Evolutionary conservation across 768 basidiomycete genomes (phyloP), one percentile per base, ranked within the genome.

Genomic region (Hebeloma cylindrosporum): DNA sequence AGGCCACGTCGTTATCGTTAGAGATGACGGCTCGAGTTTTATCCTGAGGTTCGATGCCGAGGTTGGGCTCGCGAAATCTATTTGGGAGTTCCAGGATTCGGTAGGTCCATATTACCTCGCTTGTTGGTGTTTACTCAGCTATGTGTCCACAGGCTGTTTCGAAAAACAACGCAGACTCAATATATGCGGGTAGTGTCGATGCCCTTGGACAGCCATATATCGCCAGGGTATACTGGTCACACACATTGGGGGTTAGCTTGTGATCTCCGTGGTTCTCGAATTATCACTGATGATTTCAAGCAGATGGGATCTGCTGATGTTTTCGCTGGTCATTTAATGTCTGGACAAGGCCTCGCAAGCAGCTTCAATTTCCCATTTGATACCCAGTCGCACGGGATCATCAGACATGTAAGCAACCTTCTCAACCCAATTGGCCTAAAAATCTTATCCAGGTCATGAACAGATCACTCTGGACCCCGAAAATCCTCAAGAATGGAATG

Each of bases 151-250:
- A 81, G 80, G 67, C 63, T 5, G 55, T 64, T 10, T 71, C 78
- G 2, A 53, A 65, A 0, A 64, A 68, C 5, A 63, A 73, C 10
- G 60, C 79, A 0, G 65, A 69, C 13, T 77, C 83, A 0, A 59
- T 78, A 1, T 93, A 79, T 56, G 63, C 78, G 4, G 85, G 86
- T 20, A 78, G 72, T 4, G 32, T 78, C 3, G 74, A 79, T 52
- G 65, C 64, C 16, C 60, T 72, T 9, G 81, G 79, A 2, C 60
- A 66, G 3, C 69, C 79, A 1, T 79, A 80, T 51, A 63, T 92
- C 32, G 74, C 74, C 7, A 77, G 86, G 13, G 65, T 87, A 0
- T 83, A 75, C 56, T 91, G 86, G 87, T 82, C 83, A 1, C 71
- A 78, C 50, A 49, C 52, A 4, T 56, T 74, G 21, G 62, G 70